Evolutionary conservation across 2,329 filamentous ascomycete genomes (phyloP), one percentile per base, ranked within the genome.

Genomic region (Dactylonectria macrodidyma): DNA sequence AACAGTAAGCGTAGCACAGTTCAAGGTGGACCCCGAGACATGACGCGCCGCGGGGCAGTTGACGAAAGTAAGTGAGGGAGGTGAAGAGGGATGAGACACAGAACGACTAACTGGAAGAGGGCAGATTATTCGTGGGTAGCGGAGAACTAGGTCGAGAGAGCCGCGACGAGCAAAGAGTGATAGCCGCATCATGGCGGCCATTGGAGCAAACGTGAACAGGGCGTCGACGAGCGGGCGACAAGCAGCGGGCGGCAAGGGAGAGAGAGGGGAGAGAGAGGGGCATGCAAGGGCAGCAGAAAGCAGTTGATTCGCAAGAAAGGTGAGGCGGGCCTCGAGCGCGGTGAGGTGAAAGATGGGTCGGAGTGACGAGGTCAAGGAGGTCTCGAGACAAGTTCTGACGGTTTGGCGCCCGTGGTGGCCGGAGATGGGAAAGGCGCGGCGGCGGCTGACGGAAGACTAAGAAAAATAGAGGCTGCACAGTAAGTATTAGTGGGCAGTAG

Each of bases 31-130:
- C 16, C 51, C 34, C 30, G 33, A 56, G 58, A 71, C 67, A 54
- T 56, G 50, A 59, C 60, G 44, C 47, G 26, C 34, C 54, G 12
- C 54, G 12, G 52, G 70, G 22, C 11, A 47, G 24, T 44, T 44
- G 33, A 46, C 26, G 47, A n/a, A 59, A 26, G 34, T 52, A 24
- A 58, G 30, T 38, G 24, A 61, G 48, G 52, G 34, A 34, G 44
- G 47, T 47, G 51, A 59, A 47, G 44, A 38, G 36, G 12, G 10
- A 50, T 34, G 47, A 26, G 59, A 48, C 22, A 59, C 55, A 22
- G 36, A 33, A 48, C 41, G 34, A 38, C 73, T 76, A 75, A 64
- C 73, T 70, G 34, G 44, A 76, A 73, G 51, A 11, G 69, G 73
- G 34, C 55, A 67, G 41, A 75, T 75, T 47, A 72, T 72, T 76